Evolutionary conservation across 768 basidiomycete species (phyloP).

Genomic region (Suillus luteus): DNA sequence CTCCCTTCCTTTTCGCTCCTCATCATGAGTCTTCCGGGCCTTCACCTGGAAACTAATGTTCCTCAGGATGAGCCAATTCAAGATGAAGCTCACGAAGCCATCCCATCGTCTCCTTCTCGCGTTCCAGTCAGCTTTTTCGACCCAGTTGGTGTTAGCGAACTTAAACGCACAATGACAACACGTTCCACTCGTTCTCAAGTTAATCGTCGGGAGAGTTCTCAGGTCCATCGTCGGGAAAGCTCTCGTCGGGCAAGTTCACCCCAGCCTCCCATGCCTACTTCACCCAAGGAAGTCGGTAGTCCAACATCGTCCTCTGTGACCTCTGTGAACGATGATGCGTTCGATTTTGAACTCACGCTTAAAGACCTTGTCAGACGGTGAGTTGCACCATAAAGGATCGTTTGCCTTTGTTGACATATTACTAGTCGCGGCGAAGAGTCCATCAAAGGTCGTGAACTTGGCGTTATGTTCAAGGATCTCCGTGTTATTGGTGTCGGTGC

Average conservation of each 20-base stretch:
- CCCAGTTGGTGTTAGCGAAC: conserved; percentile 43
- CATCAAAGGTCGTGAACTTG: conserved; percentile 57
- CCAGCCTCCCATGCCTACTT: no score
- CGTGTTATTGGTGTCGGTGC: conserved; percentile 62
- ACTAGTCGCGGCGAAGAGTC: conserved; percentile 48
- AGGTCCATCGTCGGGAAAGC: neutral
- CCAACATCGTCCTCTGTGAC: neutral
- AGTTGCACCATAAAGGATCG: neutral
- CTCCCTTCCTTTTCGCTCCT: neutral
- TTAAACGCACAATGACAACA: conserved; percentile 34
- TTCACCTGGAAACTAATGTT: neutral
- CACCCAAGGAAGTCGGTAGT: neutral
- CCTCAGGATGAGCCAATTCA: neutral
- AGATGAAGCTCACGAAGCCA: no score
- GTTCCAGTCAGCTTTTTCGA: conserved; percentile 53
- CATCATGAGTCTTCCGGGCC: neutral
- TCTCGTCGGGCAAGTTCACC: neutral
- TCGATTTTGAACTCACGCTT: conserved; percentile 34
- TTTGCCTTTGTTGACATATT: neutral
- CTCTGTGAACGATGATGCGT: conserved; percentile 24
- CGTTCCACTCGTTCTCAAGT: conserved; percentile 7
- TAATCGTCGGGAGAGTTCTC: neutral
- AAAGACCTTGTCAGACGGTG: conserved; percentile 27
- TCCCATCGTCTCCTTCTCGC: conserved; percentile 13
- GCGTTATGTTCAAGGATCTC: conserved; percentile 61